Conservation (phyloP, 169 alveolate genomes). For the Cryptosporidium canis region DNA sequence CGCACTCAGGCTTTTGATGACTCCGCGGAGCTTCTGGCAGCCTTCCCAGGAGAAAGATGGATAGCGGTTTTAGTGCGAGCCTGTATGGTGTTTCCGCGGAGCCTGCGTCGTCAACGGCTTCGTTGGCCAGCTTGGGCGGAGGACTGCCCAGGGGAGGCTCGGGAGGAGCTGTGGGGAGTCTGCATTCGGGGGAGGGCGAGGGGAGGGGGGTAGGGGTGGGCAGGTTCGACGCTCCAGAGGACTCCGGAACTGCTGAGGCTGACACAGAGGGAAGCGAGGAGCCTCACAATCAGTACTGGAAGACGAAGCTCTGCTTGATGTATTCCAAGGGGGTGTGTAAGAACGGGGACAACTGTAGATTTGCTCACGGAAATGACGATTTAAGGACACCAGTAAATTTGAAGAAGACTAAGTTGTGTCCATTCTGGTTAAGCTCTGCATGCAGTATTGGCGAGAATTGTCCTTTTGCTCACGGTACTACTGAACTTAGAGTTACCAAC, state of each 20-base stretch:
- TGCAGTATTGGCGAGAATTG: slow-evolving; percentile 75
- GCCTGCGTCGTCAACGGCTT: background rate
- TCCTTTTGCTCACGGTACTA: slow-evolving; percentile 80
- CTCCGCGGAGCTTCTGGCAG: background rate
- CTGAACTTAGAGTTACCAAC: slow-evolving; percentile 79
- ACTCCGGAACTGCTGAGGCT: background rate
- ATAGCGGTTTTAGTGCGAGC: slow-evolving; percentile 1
- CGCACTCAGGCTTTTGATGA: background rate
- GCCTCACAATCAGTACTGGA: slow-evolving; percentile 64
- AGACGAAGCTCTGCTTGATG: slow-evolving; percentile 71
- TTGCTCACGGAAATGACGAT: slow-evolving; percentile 74
- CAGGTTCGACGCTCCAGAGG: background rate
- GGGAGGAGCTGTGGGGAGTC: background rate
- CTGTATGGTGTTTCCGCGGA: background rate
- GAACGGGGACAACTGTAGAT: slow-evolving; percentile 64
- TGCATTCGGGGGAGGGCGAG: background rate
- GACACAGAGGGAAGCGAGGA: slow-evolving; percentile 6
- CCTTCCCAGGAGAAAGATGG: slow-evolving; percentile 7
- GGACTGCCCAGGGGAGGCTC: background rate
- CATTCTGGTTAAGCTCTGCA: slow-evolving; percentile 60
- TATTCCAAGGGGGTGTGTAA: slow-evolving; percentile 63
- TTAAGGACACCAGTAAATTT: slow-evolving; percentile 72
- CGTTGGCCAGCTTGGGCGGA: slow-evolving; percentile 3
- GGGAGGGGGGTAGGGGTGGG: background rate
- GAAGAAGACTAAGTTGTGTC: slow-evolving; percentile 73